Conservation (phyloP, 331 rosid genomes). For the Quercus tomentella region DNA sequence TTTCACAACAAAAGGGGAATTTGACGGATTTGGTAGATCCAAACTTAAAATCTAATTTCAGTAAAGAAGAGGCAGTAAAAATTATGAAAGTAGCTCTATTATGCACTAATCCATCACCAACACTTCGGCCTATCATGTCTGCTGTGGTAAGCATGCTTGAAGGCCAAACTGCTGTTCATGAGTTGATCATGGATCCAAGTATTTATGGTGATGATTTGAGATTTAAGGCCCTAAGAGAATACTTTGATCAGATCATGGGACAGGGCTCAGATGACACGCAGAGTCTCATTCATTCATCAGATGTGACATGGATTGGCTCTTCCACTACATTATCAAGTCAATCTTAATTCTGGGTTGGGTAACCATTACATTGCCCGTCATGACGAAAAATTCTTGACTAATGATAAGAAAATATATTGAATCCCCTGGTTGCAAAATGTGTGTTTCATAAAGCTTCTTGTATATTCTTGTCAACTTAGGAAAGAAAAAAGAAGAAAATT, state of each 20-base stretch:
- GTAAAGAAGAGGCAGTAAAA: not conserved
- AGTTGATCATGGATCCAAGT: not conserved
- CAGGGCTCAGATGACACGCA: not conserved
- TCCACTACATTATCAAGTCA: not conserved
- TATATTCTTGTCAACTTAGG: too few relatives aligned
- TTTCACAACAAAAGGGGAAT: not conserved
- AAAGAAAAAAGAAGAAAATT: too few relatives aligned
- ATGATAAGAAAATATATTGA: not conserved
- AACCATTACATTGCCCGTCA: not conserved
- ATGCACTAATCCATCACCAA: slow-evolving; percentile 9
- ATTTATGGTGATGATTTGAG: slow-evolving; percentile 11
- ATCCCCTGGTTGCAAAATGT: not conserved
- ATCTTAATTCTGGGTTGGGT: not conserved
- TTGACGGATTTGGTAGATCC: slow-evolving; percentile 2
- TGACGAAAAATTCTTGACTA: not conserved
- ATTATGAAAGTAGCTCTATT: not conserved
- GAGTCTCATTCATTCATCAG: not conserved
- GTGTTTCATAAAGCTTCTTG: not conserved
- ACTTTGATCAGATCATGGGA: not conserved
- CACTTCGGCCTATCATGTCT: slow-evolving; percentile 1
- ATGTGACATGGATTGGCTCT: not conserved
- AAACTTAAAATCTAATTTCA: not conserved
- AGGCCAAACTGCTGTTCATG: not conserved
- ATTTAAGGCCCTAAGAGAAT: not conserved
- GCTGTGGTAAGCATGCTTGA: not conserved